Evolutionary conservation across 148 eudicot species (phyloP), one percentile per base, ranked within the genome.

Genomic region (Cornus suecica): DNA sequence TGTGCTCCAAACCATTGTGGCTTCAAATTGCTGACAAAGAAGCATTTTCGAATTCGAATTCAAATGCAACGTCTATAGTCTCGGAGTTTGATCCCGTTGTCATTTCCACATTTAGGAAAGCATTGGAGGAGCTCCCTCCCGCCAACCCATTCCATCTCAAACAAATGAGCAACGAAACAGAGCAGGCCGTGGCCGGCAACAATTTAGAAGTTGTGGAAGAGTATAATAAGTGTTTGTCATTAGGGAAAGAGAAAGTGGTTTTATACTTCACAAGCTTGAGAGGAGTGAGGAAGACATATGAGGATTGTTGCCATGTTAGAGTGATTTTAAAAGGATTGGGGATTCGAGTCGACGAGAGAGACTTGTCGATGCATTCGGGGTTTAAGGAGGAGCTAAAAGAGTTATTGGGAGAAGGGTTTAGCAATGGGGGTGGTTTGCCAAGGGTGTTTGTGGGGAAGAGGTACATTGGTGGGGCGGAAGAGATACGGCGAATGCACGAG

Each of bases 261-360:
- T 83, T 94, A 81, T 94, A 90, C 79, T 90, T 89, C 78, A 94
- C 99, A 28, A 94, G 96, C 77, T 72, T 94, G 31, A 81, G 99
- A 83, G 97, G 99, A 0, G 94, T 94, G 51, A 89, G 99, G 80
- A 92, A 88, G 83, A 94, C 99, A 13, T 91, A 89, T 63, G 99
- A 94, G 62, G 96, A 92, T 78, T 94, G 99, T 69, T 94, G 97
- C 73, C 83, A 84, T 75, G 96, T 88, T 34, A 80, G 94, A 51
- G 85, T 81, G 3, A 87, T 92, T 26, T 73, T 94, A 48, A 94
- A 92, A 42, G 87, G 87, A n/a, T 61, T 86, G 1, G 85, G 94
- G 20, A 87, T 92, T 73, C 76, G 82, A 45, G 78, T 94, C 20
- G 99, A 92, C 64, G 99, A 94, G 80, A 85, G 97, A 72, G 99